These are phyloP conservation scores for Yarrowia sp. DNA, from an alignment of 805 yeast genomes.

Conservation along the genomic window DNA sequence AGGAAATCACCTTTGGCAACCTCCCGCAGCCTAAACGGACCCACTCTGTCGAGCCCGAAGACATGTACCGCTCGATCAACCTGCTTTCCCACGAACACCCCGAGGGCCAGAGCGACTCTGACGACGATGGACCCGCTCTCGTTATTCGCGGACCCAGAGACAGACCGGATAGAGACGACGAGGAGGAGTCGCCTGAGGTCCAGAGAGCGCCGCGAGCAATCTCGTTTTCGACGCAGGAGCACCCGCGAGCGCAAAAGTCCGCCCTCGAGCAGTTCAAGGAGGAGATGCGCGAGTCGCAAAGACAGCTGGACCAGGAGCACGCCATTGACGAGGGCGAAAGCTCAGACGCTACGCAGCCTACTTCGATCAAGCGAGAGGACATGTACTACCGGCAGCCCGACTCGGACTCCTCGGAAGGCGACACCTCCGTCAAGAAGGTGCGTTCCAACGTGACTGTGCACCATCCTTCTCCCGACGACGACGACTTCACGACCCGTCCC, in stretches of 20 bases:
- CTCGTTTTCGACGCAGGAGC: slow-evolving; percentile 14
- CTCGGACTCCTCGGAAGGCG: slow-evolving; percentile 5
- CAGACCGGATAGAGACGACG: slow-evolving; percentile 33
- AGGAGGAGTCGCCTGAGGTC: slow-evolving; percentile 15
- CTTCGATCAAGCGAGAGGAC: slow-evolving; percentile 5
- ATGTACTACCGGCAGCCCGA: slow-evolving; percentile 5
- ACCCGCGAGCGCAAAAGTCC: background rate
- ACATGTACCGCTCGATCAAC: slow-evolving; percentile 78
- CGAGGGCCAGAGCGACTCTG: slow-evolving; percentile 35
- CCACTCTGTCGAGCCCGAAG: slow-evolving; percentile 69
- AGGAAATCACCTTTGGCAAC: slow-evolving; percentile 55
- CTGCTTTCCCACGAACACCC: slow-evolving; percentile 47
- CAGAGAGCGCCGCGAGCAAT: background rate
- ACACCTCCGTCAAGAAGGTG: slow-evolving; percentile 9
- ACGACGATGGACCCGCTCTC: slow-evolving; percentile 71
- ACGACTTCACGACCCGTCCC: background rate
- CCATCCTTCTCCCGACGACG: background rate
- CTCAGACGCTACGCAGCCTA: slow-evolving; percentile 13
- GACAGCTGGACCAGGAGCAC: background rate
- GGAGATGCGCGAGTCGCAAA: slow-evolving; percentile 14
- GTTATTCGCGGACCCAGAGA: slow-evolving; percentile 74
- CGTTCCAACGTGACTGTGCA: slow-evolving; percentile 12
- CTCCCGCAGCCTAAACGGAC: slow-evolving; percentile 44
- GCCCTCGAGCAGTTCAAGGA: slow-evolving; percentile 3
- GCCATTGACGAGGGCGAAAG: slow-evolving; percentile 10